Evolutionary conservation across 2,329 filamentous ascomycete species (phyloP), one percentile per base, ranked within the genome.

Genomic region (Aspergillus latus): DNA sequence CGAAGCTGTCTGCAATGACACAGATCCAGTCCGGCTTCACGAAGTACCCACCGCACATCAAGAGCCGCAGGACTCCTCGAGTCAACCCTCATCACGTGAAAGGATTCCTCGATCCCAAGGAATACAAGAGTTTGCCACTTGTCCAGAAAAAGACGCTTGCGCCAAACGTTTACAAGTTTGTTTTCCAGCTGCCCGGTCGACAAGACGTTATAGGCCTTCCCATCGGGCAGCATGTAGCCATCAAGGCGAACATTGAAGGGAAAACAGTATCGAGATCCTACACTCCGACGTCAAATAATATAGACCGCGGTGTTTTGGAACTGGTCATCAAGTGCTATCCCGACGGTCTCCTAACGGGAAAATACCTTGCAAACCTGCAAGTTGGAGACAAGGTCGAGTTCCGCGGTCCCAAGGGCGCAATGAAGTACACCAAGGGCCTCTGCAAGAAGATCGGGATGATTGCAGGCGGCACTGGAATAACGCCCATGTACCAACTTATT

Each of bases 171-270:
- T 82, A 76, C 65, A 74, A 74, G 21, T 72, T 82, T 9, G 68
- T 73, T 5, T 83, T 84, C 39, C 67, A 73, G 28, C 73, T 84
- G 2, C 82, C 82, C 0, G 72, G 70, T 0, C 60, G 68, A 0
- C 62, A 66, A 7, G 74, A 76, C 26, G 71, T 82, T 0, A 74
- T 84, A 2, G 82, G 82, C 1, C 73, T 85, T 7, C 83, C 83
- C 0, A 81, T 79, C 6, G 82, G 83, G 5, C 82, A 85, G 62
- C 82, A 85, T 59, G 75, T 85, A 3, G 75, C 80, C 43, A 80
- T 85, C 56, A 76, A 76, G 52, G 79, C 79, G 2, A 69, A 67
- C 1, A 65, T 84, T 9, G 71, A 79, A 40, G 79, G 77, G 5
- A 69, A 79, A 57, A 62, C 69, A 0, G 76, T 85, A 7, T 68